phyloP scores from a whole-genome alignment of 2,329 filamentous ascomycete genomes.

The Elsinoe fawcettii region DNA sequence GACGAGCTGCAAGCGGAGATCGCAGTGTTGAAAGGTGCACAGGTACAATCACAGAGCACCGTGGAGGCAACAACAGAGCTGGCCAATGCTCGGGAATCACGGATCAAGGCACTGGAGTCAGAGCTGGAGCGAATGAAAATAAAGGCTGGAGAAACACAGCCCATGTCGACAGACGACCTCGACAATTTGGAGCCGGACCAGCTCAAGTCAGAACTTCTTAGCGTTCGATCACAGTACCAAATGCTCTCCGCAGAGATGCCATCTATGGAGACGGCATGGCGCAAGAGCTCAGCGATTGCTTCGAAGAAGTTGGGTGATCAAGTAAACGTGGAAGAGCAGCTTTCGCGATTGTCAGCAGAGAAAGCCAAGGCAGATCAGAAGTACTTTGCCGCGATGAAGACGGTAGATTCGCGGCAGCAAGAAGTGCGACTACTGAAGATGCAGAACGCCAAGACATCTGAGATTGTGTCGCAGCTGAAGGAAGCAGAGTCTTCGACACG shows the following conservation, averaged over 20 bases:
- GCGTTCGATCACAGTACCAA: slow-evolving; percentile 69
- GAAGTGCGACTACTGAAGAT: slow-evolving; percentile 72
- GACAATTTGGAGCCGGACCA: slow-evolving; percentile 61
- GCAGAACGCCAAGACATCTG: slow-evolving; percentile 83
- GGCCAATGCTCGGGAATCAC: slow-evolving; percentile 66
- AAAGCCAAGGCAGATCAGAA: slow-evolving; percentile 97
- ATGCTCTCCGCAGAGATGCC: slow-evolving; percentile 82
- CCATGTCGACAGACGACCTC: slow-evolving; percentile 31
- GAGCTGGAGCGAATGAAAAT: slow-evolving; percentile 66
- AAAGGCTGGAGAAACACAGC: slow-evolving; percentile 42
- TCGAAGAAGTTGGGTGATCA: slow-evolving; percentile 81
- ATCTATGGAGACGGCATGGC: slow-evolving; percentile 84
- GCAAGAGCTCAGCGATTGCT: slow-evolving; percentile 75
- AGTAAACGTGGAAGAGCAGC: slow-evolving; percentile 65
- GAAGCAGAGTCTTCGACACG: slow-evolving; percentile 75
- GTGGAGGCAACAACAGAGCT: slow-evolving; percentile 71
- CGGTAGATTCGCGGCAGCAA: slow-evolving; percentile 74
- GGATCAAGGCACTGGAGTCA: slow-evolving; percentile 73
- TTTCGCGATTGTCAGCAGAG: slow-evolving; percentile 67
- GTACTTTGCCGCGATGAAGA: slow-evolving; percentile 92
- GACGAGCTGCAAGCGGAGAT: slow-evolving; percentile 83
- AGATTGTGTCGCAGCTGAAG: slow-evolving; percentile 89
- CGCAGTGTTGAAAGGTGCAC: slow-evolving; percentile 66
- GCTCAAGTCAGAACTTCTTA: slow-evolving; percentile 63
- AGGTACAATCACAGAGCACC: slow-evolving; percentile 67